A percentile compares a stretch with the other conserved stretches of the same genome.
Evolutionary conservation across 768 basidiomycete species (phyloP).

Genomic region (Mycena latifolia): DNA sequence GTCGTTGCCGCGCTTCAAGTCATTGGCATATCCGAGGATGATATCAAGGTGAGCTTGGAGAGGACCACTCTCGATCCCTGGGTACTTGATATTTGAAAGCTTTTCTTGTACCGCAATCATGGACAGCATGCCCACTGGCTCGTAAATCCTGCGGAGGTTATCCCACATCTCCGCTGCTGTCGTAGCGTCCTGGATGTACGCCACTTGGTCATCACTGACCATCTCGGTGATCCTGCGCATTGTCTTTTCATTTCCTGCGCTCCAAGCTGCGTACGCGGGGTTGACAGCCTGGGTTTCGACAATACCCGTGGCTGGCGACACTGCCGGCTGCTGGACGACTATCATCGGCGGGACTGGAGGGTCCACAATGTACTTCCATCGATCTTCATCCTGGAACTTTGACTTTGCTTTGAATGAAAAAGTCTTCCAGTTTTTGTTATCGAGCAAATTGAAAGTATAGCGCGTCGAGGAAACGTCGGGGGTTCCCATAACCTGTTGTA

Average conservation of each 20-base stretch:
- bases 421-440: background rate
- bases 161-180: conserved; percentile 14
- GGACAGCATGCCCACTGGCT: conserved; percentile 2
- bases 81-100: conserved; percentile 1
- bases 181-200: conserved; percentile 2
- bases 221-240: conserved; percentile 11
- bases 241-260: conserved; percentile 11
- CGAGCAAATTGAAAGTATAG: too few species aligned
- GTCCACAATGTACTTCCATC: conserved; percentile 3
- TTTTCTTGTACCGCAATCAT: conserved; percentile 14
- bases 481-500: conserved; percentile 14
- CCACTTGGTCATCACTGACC: conserved; percentile 12
- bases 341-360: background rate
- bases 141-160: conserved; percentile 7
- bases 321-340: conserved; percentile 1
- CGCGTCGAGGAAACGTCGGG: background rate
- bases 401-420: background rate
- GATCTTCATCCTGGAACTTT: background rate
- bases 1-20: conserved; percentile 4
- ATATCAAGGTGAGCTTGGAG: conserved; percentile 19
- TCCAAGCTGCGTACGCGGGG: conserved; percentile 5
- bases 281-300: background rate
- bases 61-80: conserved; percentile 4
- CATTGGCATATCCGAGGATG: background rate
- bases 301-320: background rate